Evolutionary conservation across 2,329 filamentous ascomycete species (phyloP).

Genomic region (Rhynchosporium graminicola): DNA sequence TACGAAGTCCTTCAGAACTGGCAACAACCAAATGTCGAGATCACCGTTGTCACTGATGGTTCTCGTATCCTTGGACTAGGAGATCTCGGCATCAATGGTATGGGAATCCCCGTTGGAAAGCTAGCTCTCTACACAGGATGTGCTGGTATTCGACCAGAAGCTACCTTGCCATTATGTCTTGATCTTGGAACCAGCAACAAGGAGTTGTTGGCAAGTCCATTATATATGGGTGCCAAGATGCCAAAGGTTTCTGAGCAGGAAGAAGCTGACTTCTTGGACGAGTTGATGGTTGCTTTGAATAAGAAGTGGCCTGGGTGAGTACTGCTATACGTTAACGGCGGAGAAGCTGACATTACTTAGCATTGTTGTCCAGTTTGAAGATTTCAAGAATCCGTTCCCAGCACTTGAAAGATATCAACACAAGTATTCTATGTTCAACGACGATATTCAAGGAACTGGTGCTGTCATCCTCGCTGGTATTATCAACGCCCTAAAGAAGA

Average conservation of each 20-base stretch:
- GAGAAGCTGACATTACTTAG: slow-evolving; percentile 62
- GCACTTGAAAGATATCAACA: slow-evolving; percentile 72
- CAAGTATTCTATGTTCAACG: slow-evolving; percentile 83
- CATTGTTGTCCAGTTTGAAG: slow-evolving; percentile 65
- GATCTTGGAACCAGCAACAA: slow-evolving; percentile 86
- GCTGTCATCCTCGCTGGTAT: slow-evolving; percentile 84
- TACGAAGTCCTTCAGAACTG: slow-evolving; percentile 68
- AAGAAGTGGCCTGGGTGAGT: slow-evolving; percentile 75
- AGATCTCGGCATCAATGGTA: slow-evolving; percentile 81
- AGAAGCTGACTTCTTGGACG: slow-evolving; percentile 76
- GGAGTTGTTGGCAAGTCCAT: slow-evolving; percentile 67
- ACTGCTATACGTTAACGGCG: slow-evolving; percentile 33
- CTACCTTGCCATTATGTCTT: slow-evolving; percentile 78
- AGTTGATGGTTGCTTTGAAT: slow-evolving; percentile 67
- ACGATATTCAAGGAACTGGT: slow-evolving; percentile 86
- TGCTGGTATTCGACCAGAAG: slow-evolving; percentile 78
- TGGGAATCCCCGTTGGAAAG: slow-evolving; percentile 83
- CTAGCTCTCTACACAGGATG: slow-evolving; percentile 79
- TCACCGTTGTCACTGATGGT: slow-evolving; percentile 49
- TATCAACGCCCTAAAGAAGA: slow-evolving; percentile 71
- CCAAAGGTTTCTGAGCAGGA: slow-evolving; percentile 66
- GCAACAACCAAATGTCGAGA: slow-evolving; percentile 69
- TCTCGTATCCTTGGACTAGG: slow-evolving; percentile 75
- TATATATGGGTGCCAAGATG: slow-evolving; percentile 75
- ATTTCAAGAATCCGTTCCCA: slow-evolving; percentile 62